Evolutionary conservation across 2,329 filamentous ascomycete genomes (phyloP).

Genomic region (Coniochaeta hoffmannii): DNA sequence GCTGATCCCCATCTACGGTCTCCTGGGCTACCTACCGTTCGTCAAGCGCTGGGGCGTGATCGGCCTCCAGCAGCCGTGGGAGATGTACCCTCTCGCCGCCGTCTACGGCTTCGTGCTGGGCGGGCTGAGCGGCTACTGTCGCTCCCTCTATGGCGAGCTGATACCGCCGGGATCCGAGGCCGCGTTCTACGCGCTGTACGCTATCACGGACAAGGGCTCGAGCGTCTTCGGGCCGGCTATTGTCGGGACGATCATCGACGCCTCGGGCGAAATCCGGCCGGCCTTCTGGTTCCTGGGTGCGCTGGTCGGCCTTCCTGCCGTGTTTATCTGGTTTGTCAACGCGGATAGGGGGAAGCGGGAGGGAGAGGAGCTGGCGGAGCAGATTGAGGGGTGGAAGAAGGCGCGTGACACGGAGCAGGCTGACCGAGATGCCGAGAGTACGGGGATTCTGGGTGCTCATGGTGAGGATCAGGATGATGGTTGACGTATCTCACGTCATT

Average conservation of each 20-base stretch:
- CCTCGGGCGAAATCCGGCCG: constrained; percentile 69
- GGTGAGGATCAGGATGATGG: neutral
- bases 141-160: constrained; percentile 84
- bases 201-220: constrained; percentile 94
- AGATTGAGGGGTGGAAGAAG: constrained; percentile 45
- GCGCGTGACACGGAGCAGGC: constrained; percentile 6
- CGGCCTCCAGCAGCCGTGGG: constrained; percentile 89
- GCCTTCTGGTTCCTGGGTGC: constrained; percentile 89
- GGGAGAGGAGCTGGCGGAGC: constrained; percentile 54
- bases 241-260: constrained; percentile 87
- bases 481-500: neutral
- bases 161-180: constrained; percentile 93
- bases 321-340: constrained; percentile 77
- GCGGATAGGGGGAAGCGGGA: constrained; percentile 71
- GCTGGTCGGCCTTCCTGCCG: constrained; percentile 77
- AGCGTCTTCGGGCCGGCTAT: constrained; percentile 91
- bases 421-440: constrained; percentile 21
- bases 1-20: constrained; percentile 83
- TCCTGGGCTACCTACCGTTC: constrained; percentile 79
- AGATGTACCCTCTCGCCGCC: constrained; percentile 89
- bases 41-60: constrained; percentile 67
- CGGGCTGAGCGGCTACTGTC: constrained; percentile 86
- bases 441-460: constrained; percentile 22
- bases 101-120: constrained; percentile 92
- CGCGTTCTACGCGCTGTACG: constrained; percentile 93